Conservation (phyloP, 805 yeast genomes). For the Phaffomyces opuntiae region DNA sequence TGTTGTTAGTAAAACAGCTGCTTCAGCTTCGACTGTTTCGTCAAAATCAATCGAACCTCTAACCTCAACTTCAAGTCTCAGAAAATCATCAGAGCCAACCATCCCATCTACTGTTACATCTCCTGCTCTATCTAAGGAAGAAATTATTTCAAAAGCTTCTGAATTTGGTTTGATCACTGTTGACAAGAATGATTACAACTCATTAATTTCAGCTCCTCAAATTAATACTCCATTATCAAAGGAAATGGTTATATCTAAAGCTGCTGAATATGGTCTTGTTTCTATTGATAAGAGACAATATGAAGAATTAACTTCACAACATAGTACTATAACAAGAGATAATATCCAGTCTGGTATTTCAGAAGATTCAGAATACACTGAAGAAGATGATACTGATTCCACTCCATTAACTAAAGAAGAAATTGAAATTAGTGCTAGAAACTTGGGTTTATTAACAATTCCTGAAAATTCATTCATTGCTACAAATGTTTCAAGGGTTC, state of each 20-base stretch:
- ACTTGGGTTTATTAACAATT: conserved; percentile 43
- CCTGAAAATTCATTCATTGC: conserved; percentile 57
- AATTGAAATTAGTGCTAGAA: conserved; percentile 35
- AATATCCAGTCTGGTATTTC: neutral
- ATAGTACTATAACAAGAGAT: neutral
- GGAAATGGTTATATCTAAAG: neutral
- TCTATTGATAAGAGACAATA: conserved; percentile 30
- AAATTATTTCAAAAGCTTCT: conserved; percentile 14
- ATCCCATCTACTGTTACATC: no score
- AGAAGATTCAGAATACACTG: conserved; percentile 1
- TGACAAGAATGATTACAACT: neutral
- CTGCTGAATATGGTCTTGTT: conserved; percentile 26
- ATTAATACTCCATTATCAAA: no score
- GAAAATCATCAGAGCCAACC: no score
- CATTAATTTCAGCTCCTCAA: neutral
- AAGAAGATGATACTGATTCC: conserved; percentile 6
- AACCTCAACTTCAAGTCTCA: no score
- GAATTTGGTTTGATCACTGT: conserved; percentile 4
- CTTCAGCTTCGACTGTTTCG: neutral
- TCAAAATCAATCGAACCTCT: no score
- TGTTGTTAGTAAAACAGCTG: neutral
- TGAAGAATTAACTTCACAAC: conserved; percentile 17
- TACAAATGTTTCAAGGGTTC: conserved; percentile 48
- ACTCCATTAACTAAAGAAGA: conserved; percentile 15
- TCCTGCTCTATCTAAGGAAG: conserved; percentile 3